A percentile compares a stretch with the other conserved stretches of the same genome.
These are phyloP conservation scores for Microstroma glucosiphilum DNA, from an alignment of 1,284 basidiomycete species.

Conservation along the genomic window DNA sequence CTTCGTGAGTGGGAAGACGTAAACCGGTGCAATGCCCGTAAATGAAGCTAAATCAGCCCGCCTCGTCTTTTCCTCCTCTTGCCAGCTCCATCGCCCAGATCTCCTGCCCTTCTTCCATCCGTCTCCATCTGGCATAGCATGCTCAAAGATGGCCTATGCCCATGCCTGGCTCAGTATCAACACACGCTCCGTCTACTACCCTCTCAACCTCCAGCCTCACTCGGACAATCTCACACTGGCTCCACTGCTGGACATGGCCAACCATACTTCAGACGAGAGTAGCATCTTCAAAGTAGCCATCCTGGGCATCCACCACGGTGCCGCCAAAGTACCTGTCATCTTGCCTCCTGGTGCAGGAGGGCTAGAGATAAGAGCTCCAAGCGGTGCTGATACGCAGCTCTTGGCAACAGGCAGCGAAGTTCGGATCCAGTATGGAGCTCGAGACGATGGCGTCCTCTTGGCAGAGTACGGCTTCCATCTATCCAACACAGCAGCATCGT, in stretches of 20 bases:
- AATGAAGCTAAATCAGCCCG: background rate
- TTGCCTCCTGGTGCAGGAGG: slow-evolving; percentile 3
- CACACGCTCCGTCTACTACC: slow-evolving; percentile 41
- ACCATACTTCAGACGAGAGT: slow-evolving; percentile 30
- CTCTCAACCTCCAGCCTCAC: slow-evolving; percentile 29
- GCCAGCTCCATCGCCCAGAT: background rate
- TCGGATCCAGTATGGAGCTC: background rate
- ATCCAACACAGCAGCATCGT: background rate
- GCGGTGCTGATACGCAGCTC: background rate
- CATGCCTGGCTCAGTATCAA: slow-evolving; percentile 46
- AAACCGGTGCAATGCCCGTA: background rate
- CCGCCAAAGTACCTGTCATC: background rate
- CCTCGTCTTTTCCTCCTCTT: slow-evolving; percentile 3
- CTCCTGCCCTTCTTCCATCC: slow-evolving; percentile 4
- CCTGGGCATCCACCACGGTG: background rate
- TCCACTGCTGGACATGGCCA: slow-evolving; percentile 48
- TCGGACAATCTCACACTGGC: slow-evolving; percentile 45
- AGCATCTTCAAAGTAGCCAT: slow-evolving; percentile 31
- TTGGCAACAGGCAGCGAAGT: background rate
- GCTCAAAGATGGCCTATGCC: slow-evolving; percentile 12
- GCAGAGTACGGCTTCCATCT: slow-evolving; percentile 6
- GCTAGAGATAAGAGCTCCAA: background rate
- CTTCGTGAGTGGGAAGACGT: background rate
- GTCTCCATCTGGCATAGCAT: no score
- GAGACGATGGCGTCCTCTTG: background rate